Conservation (phyloP, 2,329 filamentous ascomycete species). For the Eutypella sp. region DNA sequence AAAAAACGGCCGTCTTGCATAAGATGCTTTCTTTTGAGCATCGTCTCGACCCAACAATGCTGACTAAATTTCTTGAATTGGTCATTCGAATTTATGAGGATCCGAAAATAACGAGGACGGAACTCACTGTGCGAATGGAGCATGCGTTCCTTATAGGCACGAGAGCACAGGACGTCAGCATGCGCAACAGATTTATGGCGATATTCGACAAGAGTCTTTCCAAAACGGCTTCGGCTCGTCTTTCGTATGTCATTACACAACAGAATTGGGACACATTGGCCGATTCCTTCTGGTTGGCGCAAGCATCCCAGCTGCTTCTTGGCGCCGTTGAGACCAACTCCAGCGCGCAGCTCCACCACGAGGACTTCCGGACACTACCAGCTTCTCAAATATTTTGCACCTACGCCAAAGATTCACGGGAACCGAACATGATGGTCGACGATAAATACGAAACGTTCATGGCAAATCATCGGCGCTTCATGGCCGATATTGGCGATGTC, state of each 20-base stretch:
- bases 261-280: slow-evolving; percentile 97
- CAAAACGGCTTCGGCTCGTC: slow-evolving; percentile 81
- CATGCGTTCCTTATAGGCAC: slow-evolving; percentile 97
- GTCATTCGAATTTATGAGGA: slow-evolving; percentile 99
- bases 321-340: slow-evolving; percentile 83
- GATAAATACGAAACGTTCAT: slow-evolving; percentile 79
- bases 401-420: slow-evolving; percentile 64
- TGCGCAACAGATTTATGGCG: slow-evolving; percentile 93
- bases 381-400: slow-evolving; percentile 68
- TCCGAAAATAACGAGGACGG: slow-evolving; percentile 87
- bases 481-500: slow-evolving; percentile 76
- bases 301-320: slow-evolving; percentile 88
- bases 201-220: slow-evolving; percentile 95
- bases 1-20: slow-evolving; percentile 97
- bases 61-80: slow-evolving; percentile 90
- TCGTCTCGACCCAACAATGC: slow-evolving; percentile 72
- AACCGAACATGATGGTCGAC: slow-evolving; percentile 68
- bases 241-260: slow-evolving; percentile 82
- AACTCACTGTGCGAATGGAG: slow-evolving; percentile 94
- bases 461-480: slow-evolving; percentile 73
- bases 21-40: slow-evolving; percentile 98
- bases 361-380: slow-evolving; percentile 78
- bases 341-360: slow-evolving; percentile 70
- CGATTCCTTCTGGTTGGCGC: slow-evolving; percentile 95
- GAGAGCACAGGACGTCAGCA: slow-evolving; percentile 86